phyloP scores from a whole-genome alignment of 2,329 filamentous ascomycete species.

The Pseudocercospora crystallina region DNA sequence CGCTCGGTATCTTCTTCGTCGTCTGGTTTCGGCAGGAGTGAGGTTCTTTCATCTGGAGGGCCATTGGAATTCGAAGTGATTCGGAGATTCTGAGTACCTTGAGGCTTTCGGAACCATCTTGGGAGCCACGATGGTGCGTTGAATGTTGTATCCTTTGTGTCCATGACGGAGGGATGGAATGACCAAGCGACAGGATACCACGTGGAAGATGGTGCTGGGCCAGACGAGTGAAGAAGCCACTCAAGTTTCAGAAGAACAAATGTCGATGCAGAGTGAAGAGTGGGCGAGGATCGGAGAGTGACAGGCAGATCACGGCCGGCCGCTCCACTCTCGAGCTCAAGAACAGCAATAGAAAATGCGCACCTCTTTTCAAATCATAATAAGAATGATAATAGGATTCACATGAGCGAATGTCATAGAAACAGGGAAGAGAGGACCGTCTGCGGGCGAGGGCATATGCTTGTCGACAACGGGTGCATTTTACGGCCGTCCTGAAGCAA shows the following conservation, averaged over 20 bases:
- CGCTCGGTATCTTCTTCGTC: slow-evolving; percentile 34
- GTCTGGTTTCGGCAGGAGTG: slow-evolving; percentile 44
- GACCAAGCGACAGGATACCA: not conserved
- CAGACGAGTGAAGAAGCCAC: not conserved
- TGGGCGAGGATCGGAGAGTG: no score
- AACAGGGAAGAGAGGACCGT: no score
- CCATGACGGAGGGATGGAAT: slow-evolving; percentile 24
- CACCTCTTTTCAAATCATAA: no score
- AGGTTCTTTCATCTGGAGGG: slow-evolving; percentile 41
- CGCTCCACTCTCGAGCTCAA: no score
- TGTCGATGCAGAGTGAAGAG: not conserved
- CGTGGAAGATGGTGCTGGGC: not conserved
- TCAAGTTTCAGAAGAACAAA: not conserved
- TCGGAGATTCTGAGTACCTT: not conserved
- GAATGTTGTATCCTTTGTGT: slow-evolving; percentile 22
- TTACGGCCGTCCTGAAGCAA: no score
- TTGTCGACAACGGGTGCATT: no score
- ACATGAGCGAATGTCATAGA: no score
- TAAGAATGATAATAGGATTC: no score
- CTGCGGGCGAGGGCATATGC: no score
- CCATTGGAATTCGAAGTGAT: slow-evolving; percentile 2
- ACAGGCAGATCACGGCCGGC: no score
- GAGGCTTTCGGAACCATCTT: slow-evolving; percentile 18
- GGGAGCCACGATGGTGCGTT: slow-evolving; percentile 31
- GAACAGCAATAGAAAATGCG: not conserved